These are phyloP conservation scores for Eucalyptus tenuipes DNA, from an alignment of 345 rosid genomes.

Conservation along the genomic window DNA sequence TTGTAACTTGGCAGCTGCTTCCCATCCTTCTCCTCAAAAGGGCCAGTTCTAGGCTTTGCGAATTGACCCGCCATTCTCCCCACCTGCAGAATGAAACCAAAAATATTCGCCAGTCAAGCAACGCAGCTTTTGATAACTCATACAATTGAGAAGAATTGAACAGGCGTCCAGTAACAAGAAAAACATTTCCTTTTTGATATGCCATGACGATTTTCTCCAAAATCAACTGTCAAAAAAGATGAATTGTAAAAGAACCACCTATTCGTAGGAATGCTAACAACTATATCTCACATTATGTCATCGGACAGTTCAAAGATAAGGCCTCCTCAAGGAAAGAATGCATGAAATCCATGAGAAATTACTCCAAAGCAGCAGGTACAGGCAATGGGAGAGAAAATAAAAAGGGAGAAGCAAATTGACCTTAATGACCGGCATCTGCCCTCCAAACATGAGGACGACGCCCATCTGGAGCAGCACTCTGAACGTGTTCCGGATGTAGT, in stretches of 20 bases:
- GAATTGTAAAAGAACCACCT: no score
- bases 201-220: not conserved
- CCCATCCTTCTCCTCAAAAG: slow-evolving; percentile 37
- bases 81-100: no score
- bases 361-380: not conserved
- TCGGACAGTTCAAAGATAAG: not conserved
- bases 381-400: not conserved
- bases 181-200: not conserved
- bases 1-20: slow-evolving; percentile 42
- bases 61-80: no score
- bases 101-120: no score
- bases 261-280: no score
- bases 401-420: not conserved
- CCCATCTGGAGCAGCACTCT: slow-evolving; percentile 51
- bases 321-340: not conserved
- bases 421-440: slow-evolving; percentile 48
- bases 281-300: not conserved
- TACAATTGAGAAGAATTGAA: no score
- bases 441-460: slow-evolving; percentile 47
- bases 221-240: not conserved
- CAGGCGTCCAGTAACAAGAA: not conserved
- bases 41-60: no score
- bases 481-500: not conserved
- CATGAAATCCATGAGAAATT: not conserved
- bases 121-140: no score